Percentiles rank a stretch among this genome's conserved stretches.
These are phyloP conservation scores for Epicoccum nigrum DNA, from an alignment of 2,329 filamentous ascomycete genomes.

Conservation along the genomic window DNA sequence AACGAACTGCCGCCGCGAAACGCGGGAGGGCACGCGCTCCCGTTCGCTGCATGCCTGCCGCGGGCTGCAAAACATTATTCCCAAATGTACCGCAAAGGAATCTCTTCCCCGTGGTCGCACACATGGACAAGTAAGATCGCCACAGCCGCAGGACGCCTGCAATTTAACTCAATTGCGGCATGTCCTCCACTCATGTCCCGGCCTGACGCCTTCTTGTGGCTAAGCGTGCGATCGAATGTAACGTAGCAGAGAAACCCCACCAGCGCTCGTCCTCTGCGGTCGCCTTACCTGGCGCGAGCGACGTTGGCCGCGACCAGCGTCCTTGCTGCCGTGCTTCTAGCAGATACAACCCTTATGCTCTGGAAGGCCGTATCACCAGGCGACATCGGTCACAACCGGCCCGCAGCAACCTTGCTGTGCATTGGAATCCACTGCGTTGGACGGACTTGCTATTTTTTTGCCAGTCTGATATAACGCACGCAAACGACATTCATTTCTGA, in stretches of 20 bases:
- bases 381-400: slow-evolving; percentile 47
- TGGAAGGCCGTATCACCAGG: slow-evolving; percentile 49
- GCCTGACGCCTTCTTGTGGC: slow-evolving; percentile 18
- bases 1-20: slow-evolving; percentile 9
- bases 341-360: slow-evolving; percentile 49
- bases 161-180: slow-evolving; percentile 28
- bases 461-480: slow-evolving; percentile 34
- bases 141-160: slow-evolving; percentile 21
- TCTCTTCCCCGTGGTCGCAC: slow-evolving; percentile 11
- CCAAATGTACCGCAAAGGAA: slow-evolving; percentile 6
- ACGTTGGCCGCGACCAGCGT: slow-evolving; percentile 18
- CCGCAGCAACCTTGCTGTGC: slow-evolving; percentile 40
- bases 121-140: slow-evolving; percentile 18
- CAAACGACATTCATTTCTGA: slow-evolving; percentile 31
- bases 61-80: slow-evolving; percentile 10
- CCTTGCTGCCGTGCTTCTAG: slow-evolving; percentile 40
- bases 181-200: slow-evolving; percentile 15
- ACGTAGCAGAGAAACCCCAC: slow-evolving; percentile 31
- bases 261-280: slow-evolving; percentile 32
- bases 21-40: slow-evolving; percentile 11
- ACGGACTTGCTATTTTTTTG: slow-evolving; percentile 21
- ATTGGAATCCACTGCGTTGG: slow-evolving; percentile 34
- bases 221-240: slow-evolving; percentile 20
- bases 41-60: slow-evolving; percentile 7
- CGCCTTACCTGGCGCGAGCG: slow-evolving; percentile 32